These are phyloP conservation scores for Physcomitrium patens DNA, from an alignment of 225 moss, liverwort and hornwort species.

Conservation along the genomic window DNA sequence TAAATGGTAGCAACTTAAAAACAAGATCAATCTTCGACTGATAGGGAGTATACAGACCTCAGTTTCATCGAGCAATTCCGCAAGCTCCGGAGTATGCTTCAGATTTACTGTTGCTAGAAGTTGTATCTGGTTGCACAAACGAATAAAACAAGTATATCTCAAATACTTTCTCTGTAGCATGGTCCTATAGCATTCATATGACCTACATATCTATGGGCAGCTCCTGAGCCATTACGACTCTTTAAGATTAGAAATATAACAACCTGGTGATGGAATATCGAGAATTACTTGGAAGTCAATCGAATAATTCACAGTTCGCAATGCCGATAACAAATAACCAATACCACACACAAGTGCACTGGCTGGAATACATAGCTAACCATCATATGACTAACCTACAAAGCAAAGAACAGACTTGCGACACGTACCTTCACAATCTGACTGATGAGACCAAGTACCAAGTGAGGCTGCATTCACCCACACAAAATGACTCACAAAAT, in stretches of 20 bases:
- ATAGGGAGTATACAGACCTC: conserved; percentile 57
- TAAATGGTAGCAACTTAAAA: conserved; percentile 17
- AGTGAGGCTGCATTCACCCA: conserved; percentile 83
- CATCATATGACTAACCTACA: background rate
- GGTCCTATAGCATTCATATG: background rate
- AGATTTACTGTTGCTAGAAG: conserved; percentile 92
- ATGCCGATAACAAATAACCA: background rate
- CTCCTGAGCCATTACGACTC: background rate
- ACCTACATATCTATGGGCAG: background rate
- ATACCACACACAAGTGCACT: background rate
- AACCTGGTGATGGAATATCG: background rate
- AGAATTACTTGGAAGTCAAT: conserved; percentile 3
- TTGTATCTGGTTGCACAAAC: conserved; percentile 75
- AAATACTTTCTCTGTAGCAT: background rate
- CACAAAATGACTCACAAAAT: conserved; percentile 66
- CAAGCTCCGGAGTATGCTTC: conserved; percentile 97
- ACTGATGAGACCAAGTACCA: conserved; percentile 97
- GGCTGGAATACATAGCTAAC: background rate
- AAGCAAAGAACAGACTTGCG: background rate
- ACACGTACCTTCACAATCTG: conserved; percentile 94
- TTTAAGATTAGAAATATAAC: background rate
- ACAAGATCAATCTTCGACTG: background rate
- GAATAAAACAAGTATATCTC: background rate
- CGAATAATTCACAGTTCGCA: background rate
- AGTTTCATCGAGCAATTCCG: conserved; percentile 84